Conservation (phyloP, 1,284 basidiomycete genomes). For the Irpex lacteus region DNA sequence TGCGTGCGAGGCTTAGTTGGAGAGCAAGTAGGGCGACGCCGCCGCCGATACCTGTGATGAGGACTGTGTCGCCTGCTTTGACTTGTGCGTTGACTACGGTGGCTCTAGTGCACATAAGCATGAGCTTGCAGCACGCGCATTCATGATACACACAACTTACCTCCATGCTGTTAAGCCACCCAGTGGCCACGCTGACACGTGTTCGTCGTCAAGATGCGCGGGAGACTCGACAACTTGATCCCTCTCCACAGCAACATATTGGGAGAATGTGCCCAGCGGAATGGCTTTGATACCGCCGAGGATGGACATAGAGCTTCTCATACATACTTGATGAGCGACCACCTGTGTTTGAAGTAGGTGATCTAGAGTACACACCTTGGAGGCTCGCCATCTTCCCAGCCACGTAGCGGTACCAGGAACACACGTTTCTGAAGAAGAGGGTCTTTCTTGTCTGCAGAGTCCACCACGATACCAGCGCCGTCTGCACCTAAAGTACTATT, state of each 20-base stretch:
- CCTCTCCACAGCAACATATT: constrained; percentile 74
- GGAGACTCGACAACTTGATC: constrained; percentile 70
- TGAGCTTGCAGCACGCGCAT: too few species aligned
- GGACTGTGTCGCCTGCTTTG: constrained; percentile 63
- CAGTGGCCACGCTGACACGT: constrained; percentile 76
- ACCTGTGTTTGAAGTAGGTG: constrained; percentile 10
- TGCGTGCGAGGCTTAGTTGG: constrained; percentile 75
- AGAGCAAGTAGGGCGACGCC: constrained; percentile 80
- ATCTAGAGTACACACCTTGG: constrained; percentile 44
- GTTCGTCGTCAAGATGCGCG: constrained; percentile 64
- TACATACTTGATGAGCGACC: background rate
- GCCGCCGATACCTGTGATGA: constrained; percentile 81
- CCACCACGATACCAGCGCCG: constrained; percentile 69
- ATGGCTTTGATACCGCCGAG: constrained; percentile 55
- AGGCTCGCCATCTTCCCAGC: constrained; percentile 65
- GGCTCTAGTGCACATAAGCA: constrained; percentile 53
- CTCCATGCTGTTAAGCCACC: constrained; percentile 84
- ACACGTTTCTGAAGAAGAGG: constrained; percentile 62
- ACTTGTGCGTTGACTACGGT: constrained; percentile 69
- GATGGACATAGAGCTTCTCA: constrained; percentile 32
- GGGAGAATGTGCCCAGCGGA: constrained; percentile 69
- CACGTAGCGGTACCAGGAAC: constrained; percentile 73
- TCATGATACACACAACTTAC: too few species aligned
- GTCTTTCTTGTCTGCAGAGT: constrained; percentile 51
- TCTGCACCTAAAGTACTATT: constrained; percentile 71